Evolutionary conservation across 805 yeast species (phyloP).

Genomic region (Kregervanrija delftensis): DNA sequence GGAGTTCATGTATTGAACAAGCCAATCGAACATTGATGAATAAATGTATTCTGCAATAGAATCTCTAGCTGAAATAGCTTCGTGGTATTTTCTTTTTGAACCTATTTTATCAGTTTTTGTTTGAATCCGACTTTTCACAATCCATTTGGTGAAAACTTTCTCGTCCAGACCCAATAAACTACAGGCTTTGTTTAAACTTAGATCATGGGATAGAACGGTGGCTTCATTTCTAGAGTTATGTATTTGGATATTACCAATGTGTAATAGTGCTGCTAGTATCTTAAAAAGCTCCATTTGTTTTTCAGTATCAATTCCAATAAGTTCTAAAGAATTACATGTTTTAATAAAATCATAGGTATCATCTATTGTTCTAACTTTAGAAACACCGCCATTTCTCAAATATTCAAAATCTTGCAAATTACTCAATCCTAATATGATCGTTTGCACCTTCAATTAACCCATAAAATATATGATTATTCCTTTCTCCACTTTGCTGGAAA

Average conservation of each 20-base stretch:
- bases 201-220: slow-evolving; percentile 76
- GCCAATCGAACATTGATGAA: slow-evolving; percentile 92
- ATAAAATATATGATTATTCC: slow-evolving; percentile 93
- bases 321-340: slow-evolving; percentile 67
- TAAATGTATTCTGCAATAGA: slow-evolving; percentile 95
- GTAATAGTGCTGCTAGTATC: slow-evolving; percentile 80
- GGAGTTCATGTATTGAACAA: slow-evolving; percentile 73
- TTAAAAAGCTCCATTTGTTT: slow-evolving; percentile 66
- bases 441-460: slow-evolving; percentile 75
- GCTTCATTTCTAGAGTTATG: slow-evolving; percentile 83
- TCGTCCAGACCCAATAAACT: slow-evolving; percentile 79
- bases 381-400: slow-evolving; percentile 81
- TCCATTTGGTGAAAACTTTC: slow-evolving; percentile 75
- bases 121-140: slow-evolving; percentile 81
- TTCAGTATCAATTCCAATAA: slow-evolving; percentile 63
- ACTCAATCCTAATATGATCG: slow-evolving; percentile 48
- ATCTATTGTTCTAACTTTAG: slow-evolving; percentile 66
- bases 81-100: slow-evolving; percentile 72
- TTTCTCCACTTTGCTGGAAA: slow-evolving; percentile 83
- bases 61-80: slow-evolving; percentile 87
- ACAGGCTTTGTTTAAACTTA: slow-evolving; percentile 74
- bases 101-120: slow-evolving; percentile 88
- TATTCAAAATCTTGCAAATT: slow-evolving; percentile 67
- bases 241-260: slow-evolving; percentile 87
- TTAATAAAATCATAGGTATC: slow-evolving; percentile 71